Conservation (phyloP, 352 stramenopile species). For the Pythium brachiatum region DNA sequence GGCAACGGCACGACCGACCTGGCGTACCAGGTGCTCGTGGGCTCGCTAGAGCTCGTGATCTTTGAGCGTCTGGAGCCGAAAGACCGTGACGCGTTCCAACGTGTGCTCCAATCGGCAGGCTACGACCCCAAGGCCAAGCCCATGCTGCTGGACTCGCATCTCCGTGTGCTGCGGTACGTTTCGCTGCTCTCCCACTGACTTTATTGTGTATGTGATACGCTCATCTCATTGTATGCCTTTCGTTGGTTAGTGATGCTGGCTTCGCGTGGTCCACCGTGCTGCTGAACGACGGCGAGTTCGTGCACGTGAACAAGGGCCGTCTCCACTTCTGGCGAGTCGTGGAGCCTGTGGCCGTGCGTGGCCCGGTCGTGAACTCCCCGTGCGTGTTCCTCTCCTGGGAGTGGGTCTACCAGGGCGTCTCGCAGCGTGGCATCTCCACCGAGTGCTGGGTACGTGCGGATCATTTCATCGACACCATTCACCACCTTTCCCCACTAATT, state of each 20-base stretch:
- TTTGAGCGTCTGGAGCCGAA: conserved; percentile 75
- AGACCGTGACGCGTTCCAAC: conserved; percentile 56
- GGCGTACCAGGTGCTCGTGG: conserved; percentile 72
- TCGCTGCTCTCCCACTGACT: neutral
- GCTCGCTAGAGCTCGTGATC: conserved; percentile 81
- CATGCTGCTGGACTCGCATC: conserved; percentile 75
- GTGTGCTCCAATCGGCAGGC: conserved; percentile 54
- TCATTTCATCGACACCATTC: neutral
- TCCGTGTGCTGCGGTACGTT: conserved; percentile 52
- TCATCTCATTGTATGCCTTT: neutral
- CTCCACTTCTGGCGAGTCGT: conserved; percentile 85
- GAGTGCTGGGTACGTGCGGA: conserved; percentile 66
- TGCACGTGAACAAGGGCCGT: conserved; percentile 84
- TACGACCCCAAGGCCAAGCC: conserved; percentile 62
- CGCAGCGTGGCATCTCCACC: conserved; percentile 71
- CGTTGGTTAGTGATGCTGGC: conserved; percentile 42
- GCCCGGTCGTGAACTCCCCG: conserved; percentile 40
- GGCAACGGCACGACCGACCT: conserved; percentile 81
- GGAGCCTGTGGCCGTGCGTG: conserved; percentile 35
- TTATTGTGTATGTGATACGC: neutral
- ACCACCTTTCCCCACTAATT: neutral
- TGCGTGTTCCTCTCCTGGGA: conserved; percentile 84
- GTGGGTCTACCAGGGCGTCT: conserved; percentile 85
- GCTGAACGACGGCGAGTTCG: conserved; percentile 72
- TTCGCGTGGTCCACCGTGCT: conserved; percentile 79